Evolutionary conservation across 2,329 filamentous ascomycete species (phyloP), one percentile per base, ranked within the genome.

Genomic region (Drechslerella coelobrocha): DNA sequence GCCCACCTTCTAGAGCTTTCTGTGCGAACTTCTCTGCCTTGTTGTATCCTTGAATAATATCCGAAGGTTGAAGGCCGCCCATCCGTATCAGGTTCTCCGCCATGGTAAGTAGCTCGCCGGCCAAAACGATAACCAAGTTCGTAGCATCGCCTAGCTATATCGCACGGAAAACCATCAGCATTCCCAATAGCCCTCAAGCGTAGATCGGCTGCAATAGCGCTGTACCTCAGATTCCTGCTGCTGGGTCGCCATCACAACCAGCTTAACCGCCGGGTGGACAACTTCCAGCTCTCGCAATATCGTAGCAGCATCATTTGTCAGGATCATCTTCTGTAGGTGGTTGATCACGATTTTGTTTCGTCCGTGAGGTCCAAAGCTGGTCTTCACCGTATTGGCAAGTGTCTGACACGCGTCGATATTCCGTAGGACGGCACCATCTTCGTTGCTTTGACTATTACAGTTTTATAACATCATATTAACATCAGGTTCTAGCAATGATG

Each of bases 261-360:
- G 84, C 83, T 99, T 99, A 55, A 94, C 95, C 65, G 94, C 94
- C 73, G 95, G 94, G 83, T 99, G 94, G 62, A 99, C 92, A 73
- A 99, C 94, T 78, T 99, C 94, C 80, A 99, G 87, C 83, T 99
- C 95, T 78, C 92, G 89, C 76, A 99, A 85, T 79, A 99, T 99
- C 45, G 94, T 97, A 75, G 94, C 94, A 74, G 94, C 94, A 79
- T 99, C 94, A 72, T 92, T 97, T 76, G 95, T 99, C 74, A 99
- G 84, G 77, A 97, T 96, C 94, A 99, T 97, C 85, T 99, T 99
- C 81, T 96, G 91, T 73, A 99, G 85, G 82, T 99, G 95, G 84
- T 99, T 99, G 84, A 99, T 97, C 82, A 99, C 91, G 78, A 99
- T 92, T 84, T 99, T 99, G 85, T 99, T 99, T 81, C 94, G 90